phyloP scores from a whole-genome alignment of 179 eudicot species.

The Gypsophila paniculata region DNA sequence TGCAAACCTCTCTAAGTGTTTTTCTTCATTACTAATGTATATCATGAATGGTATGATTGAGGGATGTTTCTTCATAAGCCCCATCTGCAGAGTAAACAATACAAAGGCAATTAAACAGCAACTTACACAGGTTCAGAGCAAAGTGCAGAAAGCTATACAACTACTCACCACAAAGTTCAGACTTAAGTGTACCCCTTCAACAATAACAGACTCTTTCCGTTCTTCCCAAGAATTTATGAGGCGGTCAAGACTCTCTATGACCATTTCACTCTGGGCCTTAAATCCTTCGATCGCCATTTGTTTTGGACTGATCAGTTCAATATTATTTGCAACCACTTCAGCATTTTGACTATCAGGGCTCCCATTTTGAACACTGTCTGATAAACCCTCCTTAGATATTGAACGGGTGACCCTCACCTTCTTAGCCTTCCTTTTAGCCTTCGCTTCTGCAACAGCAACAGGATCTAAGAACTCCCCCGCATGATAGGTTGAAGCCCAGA shows the following conservation, averaged over 20 bases:
- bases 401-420: constrained; percentile 40
- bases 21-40: constrained; percentile 84
- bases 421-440: constrained; percentile 73
- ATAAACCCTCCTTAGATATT: constrained; percentile 36
- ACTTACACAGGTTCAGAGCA: background rate
- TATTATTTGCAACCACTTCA: constrained; percentile 34
- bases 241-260: constrained; percentile 91
- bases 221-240: constrained; percentile 93
- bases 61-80: constrained; percentile 97
- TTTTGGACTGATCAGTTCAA: constrained; percentile 63
- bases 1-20: constrained; percentile 93
- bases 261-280: constrained; percentile 99
- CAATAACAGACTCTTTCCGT: constrained; percentile 83
- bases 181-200: constrained; percentile 96
- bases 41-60: constrained; percentile 94
- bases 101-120: constrained; percentile 12
- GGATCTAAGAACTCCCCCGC: constrained; percentile 88
- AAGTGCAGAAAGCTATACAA: background rate
- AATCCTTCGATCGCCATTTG: constrained; percentile 94
- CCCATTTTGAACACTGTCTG: constrained; percentile 34
- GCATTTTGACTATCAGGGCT: constrained; percentile 35
- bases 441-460: constrained; percentile 84
- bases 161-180: constrained; percentile 87
- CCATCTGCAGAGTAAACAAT: constrained; percentile 71
- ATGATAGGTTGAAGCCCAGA: constrained; percentile 97